These are phyloP conservation scores for Pythium aquatile DNA, from an alignment of 352 stramenopile genomes.

Conservation along the genomic window DNA sequence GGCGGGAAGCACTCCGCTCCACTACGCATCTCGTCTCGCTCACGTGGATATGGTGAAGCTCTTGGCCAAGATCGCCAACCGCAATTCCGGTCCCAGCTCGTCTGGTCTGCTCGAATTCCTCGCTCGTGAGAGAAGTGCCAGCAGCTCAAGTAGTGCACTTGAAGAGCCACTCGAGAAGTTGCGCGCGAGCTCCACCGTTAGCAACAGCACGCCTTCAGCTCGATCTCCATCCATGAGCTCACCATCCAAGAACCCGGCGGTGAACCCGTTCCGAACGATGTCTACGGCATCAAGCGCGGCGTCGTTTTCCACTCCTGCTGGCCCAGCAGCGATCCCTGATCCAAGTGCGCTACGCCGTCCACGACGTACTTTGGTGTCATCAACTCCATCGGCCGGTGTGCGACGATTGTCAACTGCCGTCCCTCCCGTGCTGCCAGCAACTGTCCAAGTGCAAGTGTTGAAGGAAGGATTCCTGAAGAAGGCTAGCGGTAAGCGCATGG, in stretches of 20 bases:
- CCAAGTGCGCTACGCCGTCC: conserved; percentile 22
- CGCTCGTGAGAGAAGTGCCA: conserved; percentile 58
- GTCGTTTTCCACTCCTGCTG: conserved; percentile 28
- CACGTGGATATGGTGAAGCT: conserved; percentile 87
- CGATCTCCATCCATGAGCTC: conserved; percentile 12
- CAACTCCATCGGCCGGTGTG: conserved; percentile 34
- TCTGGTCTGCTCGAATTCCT: conserved; percentile 40
- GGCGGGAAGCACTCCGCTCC: conserved; percentile 77
- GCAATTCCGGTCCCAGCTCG: conserved; percentile 57
- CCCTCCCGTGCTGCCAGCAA: conserved; percentile 59
- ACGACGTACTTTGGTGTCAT: conserved; percentile 71
- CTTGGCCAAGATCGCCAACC: conserved; percentile 82
- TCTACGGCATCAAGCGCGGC: conserved; percentile 22
- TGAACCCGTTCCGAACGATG: conserved; percentile 23
- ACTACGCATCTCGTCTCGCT: conserved; percentile 74
- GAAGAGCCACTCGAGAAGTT: conserved; percentile 51
- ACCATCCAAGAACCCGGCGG: conserved; percentile 19
- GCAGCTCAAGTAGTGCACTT: conserved; percentile 57
- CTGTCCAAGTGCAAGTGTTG: conserved; percentile 70
- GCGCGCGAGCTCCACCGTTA: conserved; percentile 31
- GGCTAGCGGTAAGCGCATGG: conserved; percentile 77
- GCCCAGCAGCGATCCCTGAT: conserved; percentile 12
- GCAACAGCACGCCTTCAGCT: conserved; percentile 23
- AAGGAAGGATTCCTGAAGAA: conserved; percentile 86
- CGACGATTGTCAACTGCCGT: conserved; percentile 51